Conservation (phyloP, 2,329 filamentous ascomycete species). For the Spiromastix sp. region DNA sequence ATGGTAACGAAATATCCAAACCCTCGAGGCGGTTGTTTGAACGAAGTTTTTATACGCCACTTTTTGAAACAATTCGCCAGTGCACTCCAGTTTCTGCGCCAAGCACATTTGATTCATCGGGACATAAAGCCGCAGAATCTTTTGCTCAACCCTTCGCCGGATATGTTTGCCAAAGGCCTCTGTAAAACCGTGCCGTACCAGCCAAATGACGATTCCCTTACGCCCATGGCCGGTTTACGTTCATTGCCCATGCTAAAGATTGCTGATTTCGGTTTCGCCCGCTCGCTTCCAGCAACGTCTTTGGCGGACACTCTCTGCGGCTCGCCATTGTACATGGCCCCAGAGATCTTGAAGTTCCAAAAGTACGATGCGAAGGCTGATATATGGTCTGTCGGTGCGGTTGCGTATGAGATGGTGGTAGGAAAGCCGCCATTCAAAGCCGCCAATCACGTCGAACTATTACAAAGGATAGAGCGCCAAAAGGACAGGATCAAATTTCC, state of each 20-base stretch:
- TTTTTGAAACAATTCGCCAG: slow-evolving; percentile 92
- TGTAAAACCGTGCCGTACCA: slow-evolving; percentile 60
- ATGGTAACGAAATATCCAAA: slow-evolving; percentile 93
- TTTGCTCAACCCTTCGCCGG: slow-evolving; percentile 70
- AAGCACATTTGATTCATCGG: slow-evolving; percentile 82
- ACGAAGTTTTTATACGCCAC: slow-evolving; percentile 93
- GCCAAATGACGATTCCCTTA: slow-evolving; percentile 68
- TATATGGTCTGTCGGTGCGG: slow-evolving; percentile 94
- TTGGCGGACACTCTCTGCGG: slow-evolving; percentile 94
- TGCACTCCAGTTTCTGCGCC: slow-evolving; percentile 77
- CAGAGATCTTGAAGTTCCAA: slow-evolving; percentile 92
- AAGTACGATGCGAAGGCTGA: slow-evolving; percentile 96
- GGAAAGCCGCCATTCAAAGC: slow-evolving; percentile 86
- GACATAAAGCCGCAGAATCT: slow-evolving; percentile 98
- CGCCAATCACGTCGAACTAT: slow-evolving; percentile 84
- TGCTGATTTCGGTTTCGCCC: slow-evolving; percentile 96
- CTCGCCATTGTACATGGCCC: slow-evolving; percentile 96
- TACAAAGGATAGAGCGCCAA: slow-evolving; percentile 81
- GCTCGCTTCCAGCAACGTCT: slow-evolving; percentile 79
- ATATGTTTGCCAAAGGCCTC: slow-evolving; percentile 54
- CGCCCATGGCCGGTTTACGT: slow-evolving; percentile 67
- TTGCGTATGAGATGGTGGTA: slow-evolving; percentile 89
- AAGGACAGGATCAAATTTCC: slow-evolving; percentile 81
- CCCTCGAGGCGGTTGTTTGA: slow-evolving; percentile 68
- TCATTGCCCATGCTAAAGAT: slow-evolving; percentile 94